Evolutionary conservation across 2,329 filamentous ascomycete genomes (phyloP).

Genomic region (Neobulgaria alba): DNA sequence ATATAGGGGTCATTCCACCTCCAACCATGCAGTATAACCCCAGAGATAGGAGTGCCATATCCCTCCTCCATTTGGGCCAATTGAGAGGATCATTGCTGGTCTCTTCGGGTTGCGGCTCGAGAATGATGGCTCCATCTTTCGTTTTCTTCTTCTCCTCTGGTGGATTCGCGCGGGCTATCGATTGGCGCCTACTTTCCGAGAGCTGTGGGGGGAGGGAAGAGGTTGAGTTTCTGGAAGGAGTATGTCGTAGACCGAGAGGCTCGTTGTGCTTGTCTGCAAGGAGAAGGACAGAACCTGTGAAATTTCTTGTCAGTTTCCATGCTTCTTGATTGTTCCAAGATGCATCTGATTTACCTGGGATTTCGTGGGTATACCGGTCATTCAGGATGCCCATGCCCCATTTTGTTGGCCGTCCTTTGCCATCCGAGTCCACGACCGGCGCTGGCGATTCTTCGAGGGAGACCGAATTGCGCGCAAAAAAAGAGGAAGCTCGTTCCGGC

Average conservation of each 20-base stretch:
- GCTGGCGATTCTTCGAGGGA: constrained; percentile 5
- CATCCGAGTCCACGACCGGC: constrained; percentile 9
- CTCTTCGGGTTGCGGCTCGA: constrained; percentile 88
- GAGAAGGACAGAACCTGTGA: constrained; percentile 47
- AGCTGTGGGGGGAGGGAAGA: constrained; percentile 35
- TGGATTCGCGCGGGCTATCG: background rate
- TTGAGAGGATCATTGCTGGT: constrained; percentile 87
- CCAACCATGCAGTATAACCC: constrained; percentile 92
- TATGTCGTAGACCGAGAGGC: constrained; percentile 49
- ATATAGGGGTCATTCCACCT: constrained; percentile 82
- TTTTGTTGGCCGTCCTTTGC: constrained; percentile 29
- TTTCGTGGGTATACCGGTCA: constrained; percentile 72
- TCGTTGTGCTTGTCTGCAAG: constrained; percentile 48
- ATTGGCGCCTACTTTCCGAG: constrained; percentile 9
- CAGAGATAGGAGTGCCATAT: constrained; percentile 69
- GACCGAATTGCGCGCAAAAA: constrained; percentile 17
- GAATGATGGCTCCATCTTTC: constrained; percentile 70
- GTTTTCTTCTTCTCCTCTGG: constrained; percentile 59
- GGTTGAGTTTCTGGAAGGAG: constrained; percentile 48
- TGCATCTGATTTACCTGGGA: constrained; percentile 55
- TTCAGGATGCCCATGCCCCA: constrained; percentile 66
- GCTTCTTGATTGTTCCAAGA: background rate
- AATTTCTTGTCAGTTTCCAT: background rate
- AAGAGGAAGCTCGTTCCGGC: constrained; percentile 14
- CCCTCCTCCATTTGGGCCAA: constrained; percentile 76